Conservation (phyloP, 352 stramenopile species). For the Phytophthora pseudosyringae region DNA sequence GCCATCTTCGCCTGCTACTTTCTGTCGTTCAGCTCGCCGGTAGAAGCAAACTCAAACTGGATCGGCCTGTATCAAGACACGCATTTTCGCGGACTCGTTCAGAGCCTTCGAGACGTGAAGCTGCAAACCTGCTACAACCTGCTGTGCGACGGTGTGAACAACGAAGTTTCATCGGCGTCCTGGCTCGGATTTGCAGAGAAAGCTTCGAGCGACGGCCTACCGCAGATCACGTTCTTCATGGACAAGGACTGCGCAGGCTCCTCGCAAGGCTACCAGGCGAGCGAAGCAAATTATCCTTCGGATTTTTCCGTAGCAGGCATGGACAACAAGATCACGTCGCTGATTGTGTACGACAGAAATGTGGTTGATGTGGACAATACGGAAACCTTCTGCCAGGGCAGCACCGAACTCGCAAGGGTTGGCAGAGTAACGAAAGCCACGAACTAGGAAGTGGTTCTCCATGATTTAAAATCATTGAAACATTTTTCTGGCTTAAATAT, state of each 20-base stretch:
- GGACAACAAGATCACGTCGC: slow-evolving; percentile 18
- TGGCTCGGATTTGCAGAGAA: slow-evolving; percentile 3
- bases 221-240: slow-evolving; percentile 17
- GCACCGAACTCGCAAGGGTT: not conserved
- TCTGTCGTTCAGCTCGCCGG: not conserved
- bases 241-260: slow-evolving; percentile 12
- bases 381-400: slow-evolving; percentile 6
- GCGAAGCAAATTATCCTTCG: slow-evolving; percentile 2
- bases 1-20: not conserved
- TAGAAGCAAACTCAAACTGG: slow-evolving; percentile 5
- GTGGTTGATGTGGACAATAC: slow-evolving; percentile 11
- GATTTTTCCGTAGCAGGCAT: not conserved
- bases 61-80: slow-evolving; percentile 5
- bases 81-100: slow-evolving; percentile 4
- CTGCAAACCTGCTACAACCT: slow-evolving; percentile 19
- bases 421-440: not conserved
- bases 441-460: not conserved
- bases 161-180: not conserved
- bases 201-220: not conserved
- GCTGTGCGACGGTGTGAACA: slow-evolving; percentile 10
- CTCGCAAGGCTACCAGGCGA: slow-evolving; percentile 3
- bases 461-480: not conserved
- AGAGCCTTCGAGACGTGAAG: slow-evolving; percentile 10
- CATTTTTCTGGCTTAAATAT: slow-evolving; percentile 3
- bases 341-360: slow-evolving; percentile 16